Percentiles rank a stretch among this genome's conserved stretches.
Evolutionary conservation across 208 protist species (phyloP).

Genomic region (Trypanosoma cruzi): DNA sequence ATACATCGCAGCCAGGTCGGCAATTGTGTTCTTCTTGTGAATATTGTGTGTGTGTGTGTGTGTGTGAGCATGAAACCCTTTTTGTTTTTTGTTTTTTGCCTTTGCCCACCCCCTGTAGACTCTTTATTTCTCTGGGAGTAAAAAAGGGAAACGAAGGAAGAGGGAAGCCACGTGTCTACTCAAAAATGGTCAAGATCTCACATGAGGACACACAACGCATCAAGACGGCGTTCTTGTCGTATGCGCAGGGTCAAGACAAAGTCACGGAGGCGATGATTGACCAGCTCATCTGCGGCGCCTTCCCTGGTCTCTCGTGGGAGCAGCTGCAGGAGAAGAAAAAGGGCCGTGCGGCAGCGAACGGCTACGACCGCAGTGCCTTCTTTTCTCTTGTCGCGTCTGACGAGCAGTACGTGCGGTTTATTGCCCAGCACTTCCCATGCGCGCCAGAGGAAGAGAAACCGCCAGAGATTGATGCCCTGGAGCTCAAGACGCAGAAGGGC

Average conservation of each 20-base stretch:
- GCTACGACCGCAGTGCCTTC: slow-evolving; percentile 77
- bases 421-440: slow-evolving; percentile 73
- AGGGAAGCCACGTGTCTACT: background rate
- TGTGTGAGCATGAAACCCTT: background rate
- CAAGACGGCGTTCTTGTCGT: slow-evolving; percentile 89
- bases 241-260: slow-evolving; percentile 79
- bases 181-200: slow-evolving; percentile 63
- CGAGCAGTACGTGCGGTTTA: slow-evolving; percentile 74
- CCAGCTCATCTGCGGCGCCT: slow-evolving; percentile 88
- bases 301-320: slow-evolving; percentile 81
- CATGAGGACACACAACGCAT: slow-evolving; percentile 81
- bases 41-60: background rate
- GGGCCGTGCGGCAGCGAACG: slow-evolving; percentile 51
- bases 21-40: no score
- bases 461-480: slow-evolving; percentile 77
- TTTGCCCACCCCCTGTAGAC: background rate
- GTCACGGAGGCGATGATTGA: slow-evolving; percentile 87
- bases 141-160: slow-evolving; percentile 25
- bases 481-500: slow-evolving; percentile 80
- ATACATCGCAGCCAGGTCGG: no score
- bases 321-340: slow-evolving; percentile 82
- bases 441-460: slow-evolving; percentile 68
- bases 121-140: background rate
- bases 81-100: background rate
- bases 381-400: slow-evolving; percentile 80